A percentile compares a stretch with the other conserved stretches of the same genome.
Evolutionary conservation across 306 rosid species (phyloP).

Genomic region (Hylodesmum podocarpum): DNA sequence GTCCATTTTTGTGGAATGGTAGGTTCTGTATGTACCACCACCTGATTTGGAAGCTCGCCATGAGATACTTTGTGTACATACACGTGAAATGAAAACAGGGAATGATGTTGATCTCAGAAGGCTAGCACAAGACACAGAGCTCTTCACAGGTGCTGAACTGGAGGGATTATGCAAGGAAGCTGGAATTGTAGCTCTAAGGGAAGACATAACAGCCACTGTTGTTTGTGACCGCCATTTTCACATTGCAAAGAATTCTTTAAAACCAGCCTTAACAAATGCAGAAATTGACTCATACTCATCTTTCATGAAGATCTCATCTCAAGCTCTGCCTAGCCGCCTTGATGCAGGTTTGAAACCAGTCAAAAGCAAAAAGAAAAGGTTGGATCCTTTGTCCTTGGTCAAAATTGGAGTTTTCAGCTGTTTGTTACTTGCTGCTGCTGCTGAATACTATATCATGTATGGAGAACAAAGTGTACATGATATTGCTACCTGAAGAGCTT

Average conservation of each 20-base stretch:
- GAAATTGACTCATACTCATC: conserved; percentile 57
- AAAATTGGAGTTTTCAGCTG: conserved; percentile 42
- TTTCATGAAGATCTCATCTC: conserved; percentile 55
- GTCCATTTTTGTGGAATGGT: conserved; percentile 25
- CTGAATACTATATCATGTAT: conserved; percentile 35
- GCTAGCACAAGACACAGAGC: conserved; percentile 76
- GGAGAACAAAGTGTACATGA: conserved; percentile 32
- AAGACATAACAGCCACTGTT: conserved; percentile 61
- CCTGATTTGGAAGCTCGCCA: conserved; percentile 82
- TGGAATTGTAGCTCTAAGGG: conserved; percentile 80
- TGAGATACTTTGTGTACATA: conserved; percentile 78
- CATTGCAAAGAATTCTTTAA: conserved; percentile 58
- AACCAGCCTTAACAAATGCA: conserved; percentile 60
- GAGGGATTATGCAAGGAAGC: conserved; percentile 87
- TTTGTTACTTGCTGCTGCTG: conserved; percentile 41
- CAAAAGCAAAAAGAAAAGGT: not conserved
- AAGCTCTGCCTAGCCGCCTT: conserved; percentile 17
- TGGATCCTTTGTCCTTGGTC: conserved; percentile 31
- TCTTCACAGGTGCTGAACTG: conserved; percentile 90
- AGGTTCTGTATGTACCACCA: conserved; percentile 92
- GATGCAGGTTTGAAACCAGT: conserved; percentile 24
- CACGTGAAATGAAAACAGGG: conserved; percentile 60
- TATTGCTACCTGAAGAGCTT: conserved; percentile 39
- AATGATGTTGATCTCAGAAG: conserved; percentile 62
- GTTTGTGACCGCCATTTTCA: conserved; percentile 68